Base-by-base conservation (phyloP, 306 rosid species). In the Rubus parviflorus region DNA sequence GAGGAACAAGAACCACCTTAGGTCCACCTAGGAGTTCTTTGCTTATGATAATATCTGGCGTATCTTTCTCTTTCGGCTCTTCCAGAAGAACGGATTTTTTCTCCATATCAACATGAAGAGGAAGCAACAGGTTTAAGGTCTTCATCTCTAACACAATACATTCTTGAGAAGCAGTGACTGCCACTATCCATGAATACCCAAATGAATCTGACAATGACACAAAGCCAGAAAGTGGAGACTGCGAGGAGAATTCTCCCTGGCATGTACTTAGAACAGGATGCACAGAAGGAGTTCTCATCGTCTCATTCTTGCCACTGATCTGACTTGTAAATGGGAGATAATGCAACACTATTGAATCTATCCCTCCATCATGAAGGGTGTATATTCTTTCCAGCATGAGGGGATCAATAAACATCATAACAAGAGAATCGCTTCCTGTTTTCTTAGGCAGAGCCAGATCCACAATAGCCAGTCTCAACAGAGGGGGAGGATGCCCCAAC, bases 291-390 rank as follows among this genome's bases (percentile, higher is more conserved):
- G 91, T 85, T 85, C 89, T 88, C 97, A 86, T 80, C 37, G 86
- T 77, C 82, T 88, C 91, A 79, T 86, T 91, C 83, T 89, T 91
- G 77, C 91, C 97, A 76, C 77, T 82, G 48, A 79, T 49, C 84
- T 91, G 99, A 81, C 85, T 90, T 15, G 98, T 96, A 85, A 96
- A 96, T 35, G 98, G 98, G 80, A 96, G 99, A 87, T 88, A 96
- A 81, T 96, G 98, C 89, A 96, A 85, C 73, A 92, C 90, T 76
- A 96, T 84, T 63, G 98, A 92, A 90, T 96, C 99, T 73, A 96
- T 87, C 72, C 98, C 97, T 81, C 92, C 97, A 79, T 87, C 93
- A 54, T 96, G 99, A 86, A 92, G 89, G 62, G 94, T 81, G 85
- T 81, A 89, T 73, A 92, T 84, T 88, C 98, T 89, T 81, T 96